phyloP scores from a whole-genome alignment of 352 stramenopile genomes.

The Pythium folliculosum region DNA sequence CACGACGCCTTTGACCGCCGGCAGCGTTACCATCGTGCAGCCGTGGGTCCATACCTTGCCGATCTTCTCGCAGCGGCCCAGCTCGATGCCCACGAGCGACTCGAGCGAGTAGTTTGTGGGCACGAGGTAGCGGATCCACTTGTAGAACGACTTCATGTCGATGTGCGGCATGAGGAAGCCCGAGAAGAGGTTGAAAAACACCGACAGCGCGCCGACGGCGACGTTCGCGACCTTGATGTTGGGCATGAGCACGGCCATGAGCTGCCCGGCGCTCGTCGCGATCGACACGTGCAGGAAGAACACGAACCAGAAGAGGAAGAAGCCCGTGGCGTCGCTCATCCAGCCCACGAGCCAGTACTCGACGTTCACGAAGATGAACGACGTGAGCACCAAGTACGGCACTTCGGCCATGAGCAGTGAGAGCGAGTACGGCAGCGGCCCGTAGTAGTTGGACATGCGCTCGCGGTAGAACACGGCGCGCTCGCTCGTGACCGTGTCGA shows the following conservation, averaged over 20 bases:
- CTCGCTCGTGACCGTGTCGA: slow-evolving; percentile 30
- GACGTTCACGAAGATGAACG: slow-evolving; percentile 39
- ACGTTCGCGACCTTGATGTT: slow-evolving; percentile 60
- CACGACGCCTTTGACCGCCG: background rate
- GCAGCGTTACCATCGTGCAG: slow-evolving; percentile 14
- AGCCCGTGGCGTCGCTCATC: slow-evolving; percentile 27
- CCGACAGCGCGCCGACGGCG: slow-evolving; percentile 43
- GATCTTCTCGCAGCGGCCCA: slow-evolving; percentile 29
- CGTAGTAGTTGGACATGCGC: slow-evolving; percentile 53
- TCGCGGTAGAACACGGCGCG: slow-evolving; percentile 41
- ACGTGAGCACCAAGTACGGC: slow-evolving; percentile 37
- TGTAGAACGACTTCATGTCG: slow-evolving; percentile 42
- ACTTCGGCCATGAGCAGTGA: slow-evolving; percentile 48
- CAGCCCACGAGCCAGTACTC: slow-evolving; percentile 56
- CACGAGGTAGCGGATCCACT: slow-evolving; percentile 45
- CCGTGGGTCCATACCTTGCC: slow-evolving; percentile 14
- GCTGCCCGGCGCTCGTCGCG: slow-evolving; percentile 42
- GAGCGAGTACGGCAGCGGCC: slow-evolving; percentile 39
- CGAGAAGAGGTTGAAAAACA: slow-evolving; percentile 53
- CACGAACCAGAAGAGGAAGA: slow-evolving; percentile 46
- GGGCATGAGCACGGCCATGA: slow-evolving; percentile 48
- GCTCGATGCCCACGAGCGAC: slow-evolving; percentile 29
- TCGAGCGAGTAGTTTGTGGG: slow-evolving; percentile 42
- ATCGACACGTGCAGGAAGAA: slow-evolving; percentile 49
- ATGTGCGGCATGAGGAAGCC: slow-evolving; percentile 41